Base-by-base conservation (phyloP, 345 rosid species). In the Eucalyptus polyanthemos region DNA sequence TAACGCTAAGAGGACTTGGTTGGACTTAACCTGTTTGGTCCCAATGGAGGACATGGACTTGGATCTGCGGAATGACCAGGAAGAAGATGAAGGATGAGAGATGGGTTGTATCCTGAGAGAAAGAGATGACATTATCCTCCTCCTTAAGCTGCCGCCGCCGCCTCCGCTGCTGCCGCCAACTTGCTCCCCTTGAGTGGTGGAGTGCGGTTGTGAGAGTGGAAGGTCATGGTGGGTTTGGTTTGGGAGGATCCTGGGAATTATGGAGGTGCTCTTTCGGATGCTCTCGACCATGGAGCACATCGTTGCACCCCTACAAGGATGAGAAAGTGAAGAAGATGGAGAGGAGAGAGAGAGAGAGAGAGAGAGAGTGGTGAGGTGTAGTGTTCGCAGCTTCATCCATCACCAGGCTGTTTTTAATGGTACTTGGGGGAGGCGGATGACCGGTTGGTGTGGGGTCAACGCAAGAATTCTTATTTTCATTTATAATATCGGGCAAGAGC, bases 21-120 rank as follows among this genome's bases (percentile, higher is more conserved):
- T 21, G 85, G 85, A 76, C 16, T 21, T 76, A 40, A 76, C 85
- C 85, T 76, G 47, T 47, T 76, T 76, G 47, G 47, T 94, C 95
- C 96, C 97, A 95, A 94, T 92, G 89, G 96, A 94, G 22, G 96
- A 91, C 15, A 95, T 88, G 3, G 99, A 95, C 87, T 94, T 95
- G 65, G 97, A 95, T 93, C 95, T 91, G 25, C 90, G 95, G 87
- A 93, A 93, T 7, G 93, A 50, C 95, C 95, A 92, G 47, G 95
- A 88, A 60, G 89, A 53, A 34, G 94, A 85, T 19, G 94, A 87
- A 8, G 93, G 86, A 67, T 93, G 80, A 31, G 92, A 62, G 65
- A 80, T 49, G 93, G 92, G 50, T n/a, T 93, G 95, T 89, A 96
- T 90, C 17, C 90, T 94, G 51, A 96, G 93, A 22, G 98, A 95